Percentiles rank a stretch among this genome's conserved stretches.
Evolutionary conservation across 2,329 filamentous ascomycete genomes (phyloP).

Genomic region (Sarocladiaceae sp.): DNA sequence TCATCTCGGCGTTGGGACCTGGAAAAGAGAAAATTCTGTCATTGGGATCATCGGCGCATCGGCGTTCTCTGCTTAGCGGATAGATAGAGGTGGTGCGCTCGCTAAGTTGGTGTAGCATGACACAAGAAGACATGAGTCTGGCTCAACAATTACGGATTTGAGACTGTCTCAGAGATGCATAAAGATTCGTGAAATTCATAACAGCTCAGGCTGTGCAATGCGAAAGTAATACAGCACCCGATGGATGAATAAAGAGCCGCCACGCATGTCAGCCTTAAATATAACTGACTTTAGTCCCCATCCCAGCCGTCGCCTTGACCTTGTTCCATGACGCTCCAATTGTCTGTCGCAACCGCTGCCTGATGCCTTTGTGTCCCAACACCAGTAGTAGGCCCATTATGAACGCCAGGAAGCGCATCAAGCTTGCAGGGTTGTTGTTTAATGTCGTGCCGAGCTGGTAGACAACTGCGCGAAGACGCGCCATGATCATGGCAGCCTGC

Average conservation of each 20-base stretch:
- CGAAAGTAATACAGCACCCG: conserved; percentile 2
- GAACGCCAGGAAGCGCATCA: conserved; percentile 67
- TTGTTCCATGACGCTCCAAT: conserved; percentile 72
- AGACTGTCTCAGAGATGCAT: no score
- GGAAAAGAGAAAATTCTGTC: neutral
- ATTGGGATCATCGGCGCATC: no score
- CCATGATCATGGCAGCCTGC: conserved; percentile 46
- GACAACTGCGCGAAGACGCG: conserved; percentile 44
- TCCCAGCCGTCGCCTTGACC: conserved; percentile 76
- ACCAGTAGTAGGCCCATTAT: conserved; percentile 71
- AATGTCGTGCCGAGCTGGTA: conserved; percentile 44
- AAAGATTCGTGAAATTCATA: no score
- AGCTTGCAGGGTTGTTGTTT: conserved; percentile 48
- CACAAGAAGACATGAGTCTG: no score
- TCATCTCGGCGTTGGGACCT: conserved; percentile 5
- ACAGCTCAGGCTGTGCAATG: neutral
- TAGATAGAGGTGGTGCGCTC: no score
- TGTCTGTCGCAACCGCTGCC: conserved; percentile 65
- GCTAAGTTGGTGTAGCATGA: no score
- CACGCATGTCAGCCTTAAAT: conserved; percentile 49
- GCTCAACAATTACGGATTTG: no score
- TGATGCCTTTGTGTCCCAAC: conserved; percentile 66
- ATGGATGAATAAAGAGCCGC: conserved; percentile 4
- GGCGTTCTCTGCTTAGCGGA: no score
- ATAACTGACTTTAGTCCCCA: conserved; percentile 97